Evolutionary conservation across 768 basidiomycete genomes (phyloP).

Genomic region (Pulveroboletus sp.): DNA sequence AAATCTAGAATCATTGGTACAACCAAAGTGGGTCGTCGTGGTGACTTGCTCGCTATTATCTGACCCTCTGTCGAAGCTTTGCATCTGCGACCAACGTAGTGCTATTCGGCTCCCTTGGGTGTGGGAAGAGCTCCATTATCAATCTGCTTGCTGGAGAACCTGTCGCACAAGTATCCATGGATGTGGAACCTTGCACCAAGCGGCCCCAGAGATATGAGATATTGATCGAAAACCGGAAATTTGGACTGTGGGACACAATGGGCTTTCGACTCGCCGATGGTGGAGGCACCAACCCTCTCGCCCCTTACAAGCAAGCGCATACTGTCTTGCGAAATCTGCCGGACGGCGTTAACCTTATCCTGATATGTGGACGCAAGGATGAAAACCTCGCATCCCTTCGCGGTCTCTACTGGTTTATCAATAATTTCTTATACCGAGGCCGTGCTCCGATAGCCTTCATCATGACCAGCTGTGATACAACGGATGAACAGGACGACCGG

Average conservation of each 20-base stretch:
- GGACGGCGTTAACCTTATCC: slow-evolving; percentile 32
- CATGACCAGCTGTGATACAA: slow-evolving; percentile 31
- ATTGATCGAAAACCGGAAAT: neutral
- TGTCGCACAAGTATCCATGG: slow-evolving; percentile 23
- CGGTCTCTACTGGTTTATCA: slow-evolving; percentile 32
- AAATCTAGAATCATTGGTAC: neutral
- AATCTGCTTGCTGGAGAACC: slow-evolving; percentile 16
- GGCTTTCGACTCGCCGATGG: slow-evolving; percentile 16
- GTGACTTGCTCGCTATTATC: neutral
- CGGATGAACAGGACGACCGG: slow-evolving; percentile 19
- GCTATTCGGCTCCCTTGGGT: slow-evolving; percentile 14
- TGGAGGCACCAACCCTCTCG: neutral
- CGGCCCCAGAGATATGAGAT: neutral
- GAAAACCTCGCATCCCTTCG: slow-evolving; percentile 24
- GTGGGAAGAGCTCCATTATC: slow-evolving; percentile 20
- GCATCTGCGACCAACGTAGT: slow-evolving; percentile 7
- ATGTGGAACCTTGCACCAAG: slow-evolving; percentile 31
- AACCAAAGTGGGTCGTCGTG: neutral
- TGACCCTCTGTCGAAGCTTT: neutral
- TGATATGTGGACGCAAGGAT: slow-evolving; percentile 32
- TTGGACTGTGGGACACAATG: slow-evolving; percentile 24
- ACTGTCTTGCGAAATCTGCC: slow-evolving; percentile 25
- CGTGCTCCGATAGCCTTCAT: slow-evolving; percentile 33
- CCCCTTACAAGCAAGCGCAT: slow-evolving; percentile 18
- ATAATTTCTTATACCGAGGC: slow-evolving; percentile 31